phyloP scores from a whole-genome alignment of 352 stramenopile genomes.

The Blastocystis sp. region DNA sequence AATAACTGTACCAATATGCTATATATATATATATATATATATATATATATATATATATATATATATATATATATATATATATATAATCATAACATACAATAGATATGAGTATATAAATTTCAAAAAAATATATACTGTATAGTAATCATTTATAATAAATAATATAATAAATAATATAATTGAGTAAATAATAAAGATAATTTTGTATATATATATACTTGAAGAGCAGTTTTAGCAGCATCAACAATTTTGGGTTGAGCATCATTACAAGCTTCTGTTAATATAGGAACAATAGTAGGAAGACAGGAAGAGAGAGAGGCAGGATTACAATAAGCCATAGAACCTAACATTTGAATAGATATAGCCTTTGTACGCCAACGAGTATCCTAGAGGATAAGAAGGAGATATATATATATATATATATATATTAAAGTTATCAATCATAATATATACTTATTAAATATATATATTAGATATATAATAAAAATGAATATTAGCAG shows the following conservation, averaged over 20 bases:
- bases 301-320: slow-evolving; percentile 89
- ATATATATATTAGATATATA: no score
- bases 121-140: no score
- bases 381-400: slow-evolving; percentile 62
- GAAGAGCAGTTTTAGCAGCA: slow-evolving; percentile 72
- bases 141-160: background rate
- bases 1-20: slow-evolving; percentile 85
- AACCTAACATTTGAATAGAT: slow-evolving; percentile 83
- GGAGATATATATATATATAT: no score
- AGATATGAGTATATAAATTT: no score
- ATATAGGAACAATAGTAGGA: slow-evolving; percentile 88
- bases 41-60: no score
- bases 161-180: background rate
- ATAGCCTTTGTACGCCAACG: slow-evolving; percentile 93
- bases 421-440: no score
- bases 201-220: slow-evolving; percentile 3
- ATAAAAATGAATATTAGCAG: no score
- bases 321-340: slow-evolving; percentile 86
- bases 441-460: no score
- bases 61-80: background rate
- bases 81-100: background rate
- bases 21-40: background rate
- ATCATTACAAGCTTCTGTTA: slow-evolving; percentile 84
- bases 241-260: slow-evolving; percentile 92
- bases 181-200: background rate